Evolutionary conservation across 129 eudicot genomes (phyloP).

Genomic region (Daucus carota): DNA sequence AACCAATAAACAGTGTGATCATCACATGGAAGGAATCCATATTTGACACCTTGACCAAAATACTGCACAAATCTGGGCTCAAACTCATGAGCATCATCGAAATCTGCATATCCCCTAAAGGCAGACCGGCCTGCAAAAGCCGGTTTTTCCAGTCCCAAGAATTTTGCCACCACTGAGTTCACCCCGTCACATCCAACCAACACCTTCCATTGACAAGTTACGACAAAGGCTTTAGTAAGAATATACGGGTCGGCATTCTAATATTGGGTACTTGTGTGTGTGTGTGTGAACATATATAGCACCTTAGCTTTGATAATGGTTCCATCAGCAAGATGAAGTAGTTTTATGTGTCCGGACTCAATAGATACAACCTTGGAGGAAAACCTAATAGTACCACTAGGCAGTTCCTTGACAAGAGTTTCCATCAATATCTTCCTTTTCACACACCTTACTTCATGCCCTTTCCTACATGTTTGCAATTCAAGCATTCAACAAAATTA

Average conservation of each 20-base stretch:
- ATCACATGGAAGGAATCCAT: conserved; percentile 36
- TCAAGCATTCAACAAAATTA: background rate
- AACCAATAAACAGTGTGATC: conserved; percentile 34
- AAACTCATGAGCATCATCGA: conserved; percentile 26
- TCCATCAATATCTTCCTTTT: conserved; percentile 27
- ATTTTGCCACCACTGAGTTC: conserved; percentile 41
- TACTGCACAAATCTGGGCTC: conserved; percentile 21
- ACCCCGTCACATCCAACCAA: conserved; percentile 50
- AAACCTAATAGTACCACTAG: conserved; percentile 30
- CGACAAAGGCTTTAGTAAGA: background rate
- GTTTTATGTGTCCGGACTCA: conserved; percentile 22
- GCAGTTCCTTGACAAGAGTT: conserved; percentile 26
- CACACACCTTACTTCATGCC: conserved; percentile 32
- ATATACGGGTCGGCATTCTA: background rate
- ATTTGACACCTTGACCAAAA: conserved; percentile 27
- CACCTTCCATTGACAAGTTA: conserved; percentile 14
- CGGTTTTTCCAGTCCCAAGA: conserved; percentile 35
- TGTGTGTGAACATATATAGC: background rate
- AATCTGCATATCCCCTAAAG: conserved; percentile 27
- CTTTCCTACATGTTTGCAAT: conserved; percentile 18
- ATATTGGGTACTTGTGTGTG: background rate
- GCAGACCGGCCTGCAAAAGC: conserved; percentile 23
- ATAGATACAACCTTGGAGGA: conserved; percentile 31
- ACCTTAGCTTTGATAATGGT: conserved; percentile 33
- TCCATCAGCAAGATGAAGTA: conserved; percentile 36